Evolutionary conservation across 306 rosid genomes (phyloP), one percentile per base, ranked within the genome.

Genomic region (Medicago truncatula): DNA sequence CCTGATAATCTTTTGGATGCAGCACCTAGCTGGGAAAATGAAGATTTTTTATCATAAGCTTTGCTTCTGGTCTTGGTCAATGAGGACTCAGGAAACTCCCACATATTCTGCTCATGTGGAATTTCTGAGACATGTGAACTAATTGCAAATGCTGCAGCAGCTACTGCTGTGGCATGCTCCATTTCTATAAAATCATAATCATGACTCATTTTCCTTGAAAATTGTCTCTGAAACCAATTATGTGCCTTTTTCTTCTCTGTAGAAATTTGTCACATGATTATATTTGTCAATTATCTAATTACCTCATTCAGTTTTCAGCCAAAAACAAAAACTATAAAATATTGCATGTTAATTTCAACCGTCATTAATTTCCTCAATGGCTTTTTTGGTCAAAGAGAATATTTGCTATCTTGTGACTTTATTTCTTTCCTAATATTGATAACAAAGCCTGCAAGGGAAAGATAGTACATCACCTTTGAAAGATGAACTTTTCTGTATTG

Each of bases 131-230:
- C 83, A 23, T 74, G 85, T 13, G 86, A 84, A 65, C 14, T 70
- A 50, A 92, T 81, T 54, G 97, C 97, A 6, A 74, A 85, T 70
- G 85, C 86, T 9, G 97, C 91, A 17, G 99, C 96, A 64, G 97
- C 97, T 41, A 90, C 84, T 21, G 96, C 96, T 7, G 89, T 74
- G 12, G 76, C 90, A 34, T 72, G 85, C 75, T 92, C 97, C 15
- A 70, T 76, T 40, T 73, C 88, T 28, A 12, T 34, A 14, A 85
- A 47, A 49, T 90, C 93, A 78, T 86, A 74, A 31, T 89, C 93
- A 76, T 41, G 47, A 85, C 87, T 89, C 96, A 81, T 89, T 73
- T 84, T 69, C 61, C 88, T 80, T 9, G 82, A 78, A 36, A 82
- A 15, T 54, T 49, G 88, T 70, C 89, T 87, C 74, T 72, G 84